Base-by-base conservation (phyloP, 2,329 filamentous ascomycete species). In the Cordyceps fumosorosea region DNA sequence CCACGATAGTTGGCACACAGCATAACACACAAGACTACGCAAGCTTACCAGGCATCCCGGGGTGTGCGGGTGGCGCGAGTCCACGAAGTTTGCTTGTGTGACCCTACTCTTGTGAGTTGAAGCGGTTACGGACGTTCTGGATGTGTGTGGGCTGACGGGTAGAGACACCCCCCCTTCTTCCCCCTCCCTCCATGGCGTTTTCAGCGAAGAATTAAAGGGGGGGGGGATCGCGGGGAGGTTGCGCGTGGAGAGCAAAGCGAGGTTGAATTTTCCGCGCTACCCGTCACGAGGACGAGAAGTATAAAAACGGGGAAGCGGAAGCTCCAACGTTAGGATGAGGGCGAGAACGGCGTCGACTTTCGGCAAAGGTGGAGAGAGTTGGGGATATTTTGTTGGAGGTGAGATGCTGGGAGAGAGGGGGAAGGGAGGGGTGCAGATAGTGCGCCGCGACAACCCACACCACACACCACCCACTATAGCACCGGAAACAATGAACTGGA, bases 261-360 rank as follows among this genome's bases (percentile, higher is more conserved):
- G 26, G 44, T 24, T 18, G 34, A 51, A 14, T 51, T 51, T 51
- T 34, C n/a, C 37, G 14, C 24, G 26, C 22, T 62, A 24, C 34
- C 26, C 37, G 45, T 62, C 60, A 62, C 60, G 60, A 22, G 60
- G 53, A 56, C 60, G n/a, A 32, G n/a, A n/a, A n/a, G 7, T 48
- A 20, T 29, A 56, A 56, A 56, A 56, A 37, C 52, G 59, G 59
- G 59, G 59, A 56, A 29, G 29, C 32, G 18, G 42, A 7, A 56
- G 40, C 2, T 37, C 1, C 12, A 22, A 20, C n/a, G 20, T 26
- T 51, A 11, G 52, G 32, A 40, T 18, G 44, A 55, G 53, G 52
- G 60, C 60, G 60, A 62, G 60, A 62, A 62, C 60, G 60, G 60
- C 53, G 47, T 62, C 60, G 60, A 57, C 32, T 22, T 37, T 61